phyloP scores from a whole-genome alignment of 768 basidiomycete genomes.

The Suillus alpinus region DNA sequence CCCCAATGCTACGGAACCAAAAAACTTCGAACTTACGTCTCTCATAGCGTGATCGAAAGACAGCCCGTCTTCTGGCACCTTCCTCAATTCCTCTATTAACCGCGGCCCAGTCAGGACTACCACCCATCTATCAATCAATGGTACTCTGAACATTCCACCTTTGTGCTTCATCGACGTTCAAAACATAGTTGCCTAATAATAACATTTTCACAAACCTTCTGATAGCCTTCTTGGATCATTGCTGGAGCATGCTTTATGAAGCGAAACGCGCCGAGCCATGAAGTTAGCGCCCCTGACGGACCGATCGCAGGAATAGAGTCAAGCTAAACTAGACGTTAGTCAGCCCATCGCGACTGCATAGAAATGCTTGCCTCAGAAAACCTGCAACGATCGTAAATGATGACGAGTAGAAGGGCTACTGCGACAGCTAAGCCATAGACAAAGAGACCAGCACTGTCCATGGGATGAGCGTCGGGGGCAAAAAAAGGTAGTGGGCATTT shows the following conservation, averaged over 20 bases:
- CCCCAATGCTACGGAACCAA: background rate
- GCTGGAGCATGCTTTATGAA: conserved; percentile 30
- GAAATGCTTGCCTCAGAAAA: conserved; percentile 24
- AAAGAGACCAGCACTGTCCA: conserved; percentile 22
- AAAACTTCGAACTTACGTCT: conserved; percentile 31
- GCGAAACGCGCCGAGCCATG: conserved; percentile 29
- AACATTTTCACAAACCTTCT: conserved; percentile 21
- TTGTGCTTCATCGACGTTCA: conserved; percentile 26
- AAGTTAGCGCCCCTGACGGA: conserved; percentile 31
- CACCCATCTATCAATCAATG: conserved; percentile 43
- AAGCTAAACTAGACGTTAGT: conserved; percentile 18
- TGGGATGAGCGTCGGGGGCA: conserved; percentile 21
- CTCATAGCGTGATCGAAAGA: conserved; percentile 39
- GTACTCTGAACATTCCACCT: conserved; percentile 40
- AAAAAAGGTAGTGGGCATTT: conserved; percentile 28
- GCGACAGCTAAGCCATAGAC: conserved; percentile 18
- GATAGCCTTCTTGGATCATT: conserved; percentile 37
- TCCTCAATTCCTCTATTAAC: conserved; percentile 50
- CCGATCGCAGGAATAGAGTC: conserved; percentile 34
- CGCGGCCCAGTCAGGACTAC: conserved; percentile 41
- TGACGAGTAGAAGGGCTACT: conserved; percentile 6
- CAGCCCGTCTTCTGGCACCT: conserved; percentile 44
- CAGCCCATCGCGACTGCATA: background rate
- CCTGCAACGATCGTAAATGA: conserved; percentile 17
- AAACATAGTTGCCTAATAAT: background rate